Evolutionary conservation across 1,284 basidiomycete genomes (phyloP).

Genomic region (Rhodofomes roseus): DNA sequence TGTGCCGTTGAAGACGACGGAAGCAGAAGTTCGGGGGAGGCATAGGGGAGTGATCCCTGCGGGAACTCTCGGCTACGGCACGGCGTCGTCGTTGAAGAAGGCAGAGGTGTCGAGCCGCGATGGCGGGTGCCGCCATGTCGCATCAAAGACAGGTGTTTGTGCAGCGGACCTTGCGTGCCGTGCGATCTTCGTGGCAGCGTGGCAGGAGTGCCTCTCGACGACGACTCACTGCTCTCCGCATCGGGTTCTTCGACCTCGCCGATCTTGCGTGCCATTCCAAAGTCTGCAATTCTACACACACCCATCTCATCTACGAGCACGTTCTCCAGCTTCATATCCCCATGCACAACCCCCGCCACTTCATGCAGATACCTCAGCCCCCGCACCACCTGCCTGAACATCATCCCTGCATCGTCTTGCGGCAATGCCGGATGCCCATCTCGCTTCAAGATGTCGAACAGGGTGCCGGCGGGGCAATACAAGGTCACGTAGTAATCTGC

Average conservation of each 20-base stretch:
- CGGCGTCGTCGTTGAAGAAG: slow-evolving; percentile 24
- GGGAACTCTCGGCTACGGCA: slow-evolving; percentile 45
- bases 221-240: not conserved
- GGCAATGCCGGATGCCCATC: slow-evolving; percentile 61
- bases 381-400: slow-evolving; percentile 87
- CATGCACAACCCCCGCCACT: slow-evolving; percentile 75
- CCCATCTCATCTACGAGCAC: slow-evolving; percentile 87
- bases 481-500: slow-evolving; percentile 86
- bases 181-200: slow-evolving; percentile 16
- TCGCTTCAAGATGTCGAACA: slow-evolving; percentile 81
- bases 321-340: slow-evolving; percentile 97
- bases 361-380: slow-evolving; percentile 88
- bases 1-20: slow-evolving; percentile 31
- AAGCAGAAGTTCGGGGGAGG: slow-evolving; percentile 75
- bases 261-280: slow-evolving; percentile 73
- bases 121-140: slow-evolving; percentile 44
- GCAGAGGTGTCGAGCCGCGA: slow-evolving; percentile 55
- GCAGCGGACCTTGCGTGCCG: slow-evolving; percentile 21
- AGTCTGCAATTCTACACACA: slow-evolving; percentile 78
- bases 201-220: slow-evolving; percentile 7
- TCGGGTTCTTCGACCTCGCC: slow-evolving; percentile 29
- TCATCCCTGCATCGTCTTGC: slow-evolving; percentile 79
- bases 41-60: slow-evolving; percentile 88
- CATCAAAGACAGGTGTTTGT: slow-evolving; percentile 33
- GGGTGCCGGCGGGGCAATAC: slow-evolving; percentile 78